Base-by-base conservation (phyloP, 495 filamentous ascomycete species). In the Oleoguttula mirabilis region DNA sequence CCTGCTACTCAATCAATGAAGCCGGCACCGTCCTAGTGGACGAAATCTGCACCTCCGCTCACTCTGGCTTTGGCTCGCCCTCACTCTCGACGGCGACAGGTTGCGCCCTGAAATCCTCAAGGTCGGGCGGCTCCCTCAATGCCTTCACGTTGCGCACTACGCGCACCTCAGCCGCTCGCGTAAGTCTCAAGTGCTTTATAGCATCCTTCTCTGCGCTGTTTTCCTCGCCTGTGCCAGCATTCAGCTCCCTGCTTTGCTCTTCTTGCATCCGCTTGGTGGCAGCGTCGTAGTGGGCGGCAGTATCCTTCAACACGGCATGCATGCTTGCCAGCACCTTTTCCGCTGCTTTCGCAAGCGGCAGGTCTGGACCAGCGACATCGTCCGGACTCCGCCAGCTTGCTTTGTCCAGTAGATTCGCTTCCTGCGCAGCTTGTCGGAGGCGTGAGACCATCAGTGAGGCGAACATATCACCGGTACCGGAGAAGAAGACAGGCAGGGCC, bases 401-500 rank as follows among this genome's bases (percentile, higher is more conserved):
- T n/a, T 33, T 50, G 10, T 38, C n/a, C 8, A 45, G 32, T 12
- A 57, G 20, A 0, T 60, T 66, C 1, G 66, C 64, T 6, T 56
- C 59, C 10, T 52, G 50, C 12, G 80, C 76, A 4, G 82, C 84
- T 66, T 95, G 86, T 49, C 88, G 77, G 41, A 98, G 74, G n/a
- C 90, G 79, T 19, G 83, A 84, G 2, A 94, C 72, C 36, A 78
- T 88, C 39, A 95, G 66, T 17, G 92, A 88, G 30, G 90, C 86
- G 59, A 98, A 95, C 87, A 98, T 94, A 65, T 98, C 90, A 11
- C 90, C 90, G 1, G 90, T 94, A 20, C 90, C 90, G 55, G 79
- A 85, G 61, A 95, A 98, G 68, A 85, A 92, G 60, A 82, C 82
- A 55, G 93, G 80, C 39, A 96, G 76, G 4, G 82, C 75, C 1